A percentile compares a stretch with the other conserved stretches of the same genome.
Evolutionary conservation across 164 flowering plant genomes (phyloP).

Genomic region (Echeveria elegans): DNA sequence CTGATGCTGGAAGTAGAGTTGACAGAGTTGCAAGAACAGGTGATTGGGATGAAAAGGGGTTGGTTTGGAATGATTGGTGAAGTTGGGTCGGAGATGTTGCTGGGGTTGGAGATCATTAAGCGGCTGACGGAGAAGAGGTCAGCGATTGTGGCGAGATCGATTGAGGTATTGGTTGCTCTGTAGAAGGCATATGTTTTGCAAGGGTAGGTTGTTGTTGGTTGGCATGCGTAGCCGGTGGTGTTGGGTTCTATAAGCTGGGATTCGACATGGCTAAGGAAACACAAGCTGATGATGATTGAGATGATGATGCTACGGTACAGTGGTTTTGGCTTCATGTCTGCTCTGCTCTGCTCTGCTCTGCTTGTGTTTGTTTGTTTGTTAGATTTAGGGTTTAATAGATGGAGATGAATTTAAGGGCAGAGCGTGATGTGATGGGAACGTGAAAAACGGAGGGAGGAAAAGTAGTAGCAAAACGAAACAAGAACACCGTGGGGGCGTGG

Average conservation of each 20-base stretch:
- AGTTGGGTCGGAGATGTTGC: slow-evolving; percentile 53
- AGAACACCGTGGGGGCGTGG: no score
- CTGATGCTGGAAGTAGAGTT: slow-evolving; percentile 25
- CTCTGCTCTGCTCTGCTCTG: neutral
- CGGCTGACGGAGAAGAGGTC: slow-evolving; percentile 76
- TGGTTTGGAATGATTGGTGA: slow-evolving; percentile 44
- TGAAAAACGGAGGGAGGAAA: no score
- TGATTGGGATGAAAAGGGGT: slow-evolving; percentile 59
- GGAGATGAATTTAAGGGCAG: no score
- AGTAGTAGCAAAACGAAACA: no score
- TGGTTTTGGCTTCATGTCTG: neutral
- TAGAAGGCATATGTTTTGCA: slow-evolving; percentile 63
- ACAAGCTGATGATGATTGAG: neutral
- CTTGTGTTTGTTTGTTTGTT: neutral
- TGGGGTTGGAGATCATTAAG: slow-evolving; percentile 48
- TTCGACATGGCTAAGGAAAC: neutral
- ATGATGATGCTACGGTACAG: neutral
- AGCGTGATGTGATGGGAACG: no score
- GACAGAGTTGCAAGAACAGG: slow-evolving; percentile 52
- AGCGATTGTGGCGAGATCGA: slow-evolving; percentile 53
- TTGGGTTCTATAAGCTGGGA: slow-evolving; percentile 10
- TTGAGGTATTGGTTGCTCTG: slow-evolving; percentile 38
- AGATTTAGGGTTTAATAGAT: no score
- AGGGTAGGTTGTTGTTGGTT: slow-evolving; percentile 26
- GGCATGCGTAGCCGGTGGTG: slow-evolving; percentile 55